Percentiles rank a stretch among this genome's conserved stretches.
Conservation (phyloP, 768 basidiomycete genomes). For the Leccinum longicurvipes region DNA sequence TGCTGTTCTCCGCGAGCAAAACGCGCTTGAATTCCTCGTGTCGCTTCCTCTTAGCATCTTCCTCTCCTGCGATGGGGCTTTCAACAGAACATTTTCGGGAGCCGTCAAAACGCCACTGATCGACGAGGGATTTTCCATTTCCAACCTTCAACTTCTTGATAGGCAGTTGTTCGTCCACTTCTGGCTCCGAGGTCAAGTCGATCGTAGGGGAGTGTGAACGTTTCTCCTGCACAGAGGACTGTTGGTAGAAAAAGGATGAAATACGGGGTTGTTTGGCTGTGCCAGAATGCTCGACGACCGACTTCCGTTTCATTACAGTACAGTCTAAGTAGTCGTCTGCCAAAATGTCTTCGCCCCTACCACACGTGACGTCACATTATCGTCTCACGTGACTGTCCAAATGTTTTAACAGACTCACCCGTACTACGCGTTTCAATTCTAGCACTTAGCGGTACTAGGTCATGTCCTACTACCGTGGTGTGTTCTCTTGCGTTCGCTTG, state of each 20-base stretch:
- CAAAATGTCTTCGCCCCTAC: neutral
- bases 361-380: slow-evolving; percentile 22
- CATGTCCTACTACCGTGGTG: slow-evolving; percentile 11
- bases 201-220: slow-evolving; percentile 37
- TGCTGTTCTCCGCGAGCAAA: slow-evolving; percentile 46
- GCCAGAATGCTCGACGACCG: neutral
- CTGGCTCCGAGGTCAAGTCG: slow-evolving; percentile 50
- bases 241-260: slow-evolving; percentile 39
- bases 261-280: slow-evolving; percentile 35
- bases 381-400: slow-evolving; percentile 23
- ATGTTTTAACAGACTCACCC: slow-evolving; percentile 2
- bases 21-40: slow-evolving; percentile 51
- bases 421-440: neutral
- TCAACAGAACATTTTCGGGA: slow-evolving; percentile 5
- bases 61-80: slow-evolving; percentile 16
- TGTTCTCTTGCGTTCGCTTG: slow-evolving; percentile 5
- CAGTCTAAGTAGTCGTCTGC: neutral
- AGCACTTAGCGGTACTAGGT: neutral
- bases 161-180: slow-evolving; percentile 22
- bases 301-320: slow-evolving; percentile 20
- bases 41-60: slow-evolving; percentile 45
- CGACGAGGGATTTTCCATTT: slow-evolving; percentile 21
- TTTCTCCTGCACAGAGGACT: slow-evolving; percentile 25
- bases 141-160: slow-evolving; percentile 30
- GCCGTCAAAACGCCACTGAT: slow-evolving; percentile 47